These are phyloP conservation scores for Jaminaea rosea DNA, from an alignment of 1,284 basidiomycete species.

Conservation along the genomic window DNA sequence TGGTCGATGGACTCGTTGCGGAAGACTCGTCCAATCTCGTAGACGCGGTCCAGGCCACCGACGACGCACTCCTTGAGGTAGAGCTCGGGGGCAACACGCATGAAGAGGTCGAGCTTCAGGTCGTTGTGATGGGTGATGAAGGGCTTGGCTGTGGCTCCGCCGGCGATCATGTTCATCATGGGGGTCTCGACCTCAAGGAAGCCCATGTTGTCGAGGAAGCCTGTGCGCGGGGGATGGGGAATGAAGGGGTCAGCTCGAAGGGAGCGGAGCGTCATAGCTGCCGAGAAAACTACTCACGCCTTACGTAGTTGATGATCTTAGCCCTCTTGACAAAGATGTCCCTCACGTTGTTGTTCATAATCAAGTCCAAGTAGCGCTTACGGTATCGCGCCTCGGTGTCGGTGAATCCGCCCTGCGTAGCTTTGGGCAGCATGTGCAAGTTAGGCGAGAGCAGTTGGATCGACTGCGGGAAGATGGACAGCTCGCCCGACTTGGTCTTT, in stretches of 20 bases:
- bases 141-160: constrained; percentile 95
- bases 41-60: constrained; percentile 92
- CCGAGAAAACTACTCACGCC: too few species aligned
- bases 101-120: constrained; percentile 91
- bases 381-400: constrained; percentile 95
- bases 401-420: constrained; percentile 51
- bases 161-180: constrained; percentile 93
- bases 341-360: constrained; percentile 84
- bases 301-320: constrained; percentile 54
- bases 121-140: constrained; percentile 99
- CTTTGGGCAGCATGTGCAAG: constrained; percentile 73
- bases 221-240: too few species aligned
- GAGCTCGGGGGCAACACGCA: constrained; percentile 93
- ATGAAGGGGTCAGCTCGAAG: too few species aligned
- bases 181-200: constrained; percentile 99
- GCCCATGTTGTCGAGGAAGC: constrained; percentile 68
- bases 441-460: constrained; percentile 89
- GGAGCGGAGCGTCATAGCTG: too few species aligned
- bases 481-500: constrained; percentile 90
- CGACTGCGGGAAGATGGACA: constrained; percentile 73
- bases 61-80: constrained; percentile 98
- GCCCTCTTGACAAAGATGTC: constrained; percentile 79
- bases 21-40: constrained; percentile 97
- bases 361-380: constrained; percentile 97
- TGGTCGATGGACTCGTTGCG: constrained; percentile 97